Conservation (phyloP, 768 basidiomycete genomes). For the Wakefieldia striispora region DNA sequence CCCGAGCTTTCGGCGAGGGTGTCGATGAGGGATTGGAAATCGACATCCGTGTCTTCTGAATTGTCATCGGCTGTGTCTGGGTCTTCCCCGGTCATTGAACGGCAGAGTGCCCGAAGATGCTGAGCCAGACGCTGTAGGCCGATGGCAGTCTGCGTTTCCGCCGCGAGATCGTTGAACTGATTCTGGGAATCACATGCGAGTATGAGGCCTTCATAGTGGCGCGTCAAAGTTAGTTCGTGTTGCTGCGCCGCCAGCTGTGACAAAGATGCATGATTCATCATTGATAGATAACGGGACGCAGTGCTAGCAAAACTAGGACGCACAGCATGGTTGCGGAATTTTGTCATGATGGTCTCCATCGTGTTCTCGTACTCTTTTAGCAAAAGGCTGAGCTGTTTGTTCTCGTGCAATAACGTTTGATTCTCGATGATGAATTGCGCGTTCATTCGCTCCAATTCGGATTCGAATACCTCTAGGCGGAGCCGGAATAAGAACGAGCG, state of each 20-base stretch:
- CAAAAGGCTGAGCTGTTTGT: slow-evolving; percentile 85
- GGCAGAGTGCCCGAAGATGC: slow-evolving; percentile 68
- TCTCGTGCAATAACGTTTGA: slow-evolving; percentile 88
- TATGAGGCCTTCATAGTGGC: slow-evolving; percentile 87
- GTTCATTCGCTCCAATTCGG: slow-evolving; percentile 87
- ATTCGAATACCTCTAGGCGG: slow-evolving; percentile 79
- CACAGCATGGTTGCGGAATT: slow-evolving; percentile 90
- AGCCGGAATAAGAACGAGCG: slow-evolving; percentile 8
- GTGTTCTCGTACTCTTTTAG: slow-evolving; percentile 95
- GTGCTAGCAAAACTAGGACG: slow-evolving; percentile 30
- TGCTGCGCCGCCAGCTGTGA: slow-evolving; percentile 84
- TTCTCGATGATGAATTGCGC: slow-evolving; percentile 93
- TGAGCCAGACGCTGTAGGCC: slow-evolving; percentile 72
- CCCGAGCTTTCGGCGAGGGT: slow-evolving; percentile 41
- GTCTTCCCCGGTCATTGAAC: slow-evolving; percentile 65
- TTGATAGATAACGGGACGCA: not conserved
- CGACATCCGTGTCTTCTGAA: slow-evolving; percentile 34
- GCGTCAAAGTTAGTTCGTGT: slow-evolving; percentile 81
- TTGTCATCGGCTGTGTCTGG: slow-evolving; percentile 28
- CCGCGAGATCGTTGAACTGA: slow-evolving; percentile 53
- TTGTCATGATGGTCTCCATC: slow-evolving; percentile 94
- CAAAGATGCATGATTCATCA: slow-evolving; percentile 6
- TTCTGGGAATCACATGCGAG: slow-evolving; percentile 58
- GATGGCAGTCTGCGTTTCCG: slow-evolving; percentile 57
- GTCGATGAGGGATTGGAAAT: slow-evolving; percentile 43